phyloP scores from a whole-genome alignment of 441 rosid species.

The Breynia disticha region DNA sequence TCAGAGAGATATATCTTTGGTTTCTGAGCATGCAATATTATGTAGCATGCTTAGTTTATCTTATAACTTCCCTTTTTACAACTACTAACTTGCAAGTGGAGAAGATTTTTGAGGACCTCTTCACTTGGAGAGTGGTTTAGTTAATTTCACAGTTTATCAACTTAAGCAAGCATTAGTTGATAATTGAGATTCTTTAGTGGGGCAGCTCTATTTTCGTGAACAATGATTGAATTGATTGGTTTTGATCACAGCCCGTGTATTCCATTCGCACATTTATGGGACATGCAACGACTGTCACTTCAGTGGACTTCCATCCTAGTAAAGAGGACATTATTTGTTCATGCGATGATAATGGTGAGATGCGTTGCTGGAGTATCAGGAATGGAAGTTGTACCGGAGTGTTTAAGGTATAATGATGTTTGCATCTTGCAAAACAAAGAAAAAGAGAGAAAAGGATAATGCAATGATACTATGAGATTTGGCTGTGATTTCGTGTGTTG shows the following conservation, averaged over 20 bases:
- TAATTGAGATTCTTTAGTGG: background rate
- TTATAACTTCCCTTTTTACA: too few species aligned
- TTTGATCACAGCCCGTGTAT: slow-evolving; percentile 39
- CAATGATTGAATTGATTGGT: slow-evolving; percentile 3
- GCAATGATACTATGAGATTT: background rate
- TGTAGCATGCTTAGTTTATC: too few species aligned
- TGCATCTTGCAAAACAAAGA: background rate
- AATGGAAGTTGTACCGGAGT: slow-evolving; percentile 53
- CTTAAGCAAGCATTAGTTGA: too few species aligned
- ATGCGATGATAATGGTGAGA: slow-evolving; percentile 47
- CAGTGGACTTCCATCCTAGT: slow-evolving; percentile 64
- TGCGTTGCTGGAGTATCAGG: slow-evolving; percentile 66
- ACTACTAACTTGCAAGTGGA: too few species aligned
- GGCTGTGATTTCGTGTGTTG: background rate
- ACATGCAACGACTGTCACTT: slow-evolving; percentile 47
- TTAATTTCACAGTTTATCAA: too few species aligned
- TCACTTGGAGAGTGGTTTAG: too few species aligned
- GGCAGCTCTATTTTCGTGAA: background rate
- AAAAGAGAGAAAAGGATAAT: too few species aligned
- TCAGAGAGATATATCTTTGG: too few species aligned
- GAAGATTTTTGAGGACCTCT: too few species aligned
- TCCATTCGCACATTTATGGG: slow-evolving; percentile 49
- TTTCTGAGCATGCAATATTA: too few species aligned
- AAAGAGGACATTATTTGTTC: slow-evolving; percentile 63
- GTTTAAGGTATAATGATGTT: slow-evolving; percentile 33